Base-by-base conservation (phyloP, 345 rosid genomes). In the Sisymbrium altissimum region DNA sequence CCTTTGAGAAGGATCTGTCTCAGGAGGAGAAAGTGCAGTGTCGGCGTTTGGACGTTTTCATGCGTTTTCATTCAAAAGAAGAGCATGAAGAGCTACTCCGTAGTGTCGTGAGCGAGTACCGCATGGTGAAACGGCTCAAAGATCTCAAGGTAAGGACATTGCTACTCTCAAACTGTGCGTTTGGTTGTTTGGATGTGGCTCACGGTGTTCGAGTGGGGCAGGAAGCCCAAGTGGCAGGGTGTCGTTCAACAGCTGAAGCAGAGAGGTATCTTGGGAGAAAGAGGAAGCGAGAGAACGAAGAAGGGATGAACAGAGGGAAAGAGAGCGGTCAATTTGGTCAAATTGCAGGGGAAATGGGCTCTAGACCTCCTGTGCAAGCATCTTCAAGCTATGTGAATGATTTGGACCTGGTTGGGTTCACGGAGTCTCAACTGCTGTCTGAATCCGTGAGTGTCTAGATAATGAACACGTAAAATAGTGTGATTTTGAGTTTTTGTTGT, bases 161-260 rank as follows among this genome's bases (percentile, higher is more conserved):
- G 11, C 8, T 58, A 29, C 38, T 53, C 35, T 72, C 41, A 35
- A 39, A 18, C 64, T 66, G 30, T 45, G 23, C 1, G 46, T 66
- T 78, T 32, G 43, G 29, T 49, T 76, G n/a, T 11, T n/a, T 59
- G 15, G 41, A 74, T 71, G 43, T 73, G 35, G 23, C 70, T 65
- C 55, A 78, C 49, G 5, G 32, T 39, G 45, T 81, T 52, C 66
- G 62, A 21, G 43, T 63, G 60, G 44, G 77, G 62, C 87, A 96
- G 99, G 98, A 92, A 66, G 98, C 99, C 35, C 92, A 83, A 70
- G 78, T 85, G 48, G 97, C 98, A 70, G 98, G 98, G 70, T 96
- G 98, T 67, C 87, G 90, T 11, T 82, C 96, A 21, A 73, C 94
- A 30, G 87, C 87, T 30, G 98, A 92, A 83, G 96, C 96, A 35